These are phyloP conservation scores for Sclerotinia nivalis DNA, from an alignment of 2,329 filamentous ascomycete species.

Conservation along the genomic window DNA sequence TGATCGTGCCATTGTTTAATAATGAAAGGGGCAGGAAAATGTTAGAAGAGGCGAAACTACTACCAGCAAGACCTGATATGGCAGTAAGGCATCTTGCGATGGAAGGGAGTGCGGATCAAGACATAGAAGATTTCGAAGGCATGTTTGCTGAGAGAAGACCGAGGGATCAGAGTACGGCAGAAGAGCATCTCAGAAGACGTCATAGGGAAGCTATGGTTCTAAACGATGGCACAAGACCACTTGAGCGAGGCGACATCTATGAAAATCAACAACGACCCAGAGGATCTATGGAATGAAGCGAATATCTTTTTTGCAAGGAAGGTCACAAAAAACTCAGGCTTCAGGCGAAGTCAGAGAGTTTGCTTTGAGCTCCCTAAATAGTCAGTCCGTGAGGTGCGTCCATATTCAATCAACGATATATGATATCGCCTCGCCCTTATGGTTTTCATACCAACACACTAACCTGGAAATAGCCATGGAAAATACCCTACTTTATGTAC, in stretches of 20 bases:
- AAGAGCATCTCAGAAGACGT: conserved; percentile 71
- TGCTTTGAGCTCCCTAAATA: not conserved
- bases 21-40: conserved; percentile 33
- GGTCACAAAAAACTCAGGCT: not conserved
- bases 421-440: not conserved
- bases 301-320: not conserved
- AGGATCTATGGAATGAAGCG: not conserved
- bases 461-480: not conserved
- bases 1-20: conserved; percentile 45
- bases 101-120: conserved; percentile 53
- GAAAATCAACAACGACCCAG: conserved; percentile 46
- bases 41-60: conserved; percentile 36
- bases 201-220: conserved; percentile 88
- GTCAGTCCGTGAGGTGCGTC: not conserved
- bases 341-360: not conserved
- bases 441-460: not conserved
- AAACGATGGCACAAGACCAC: conserved; percentile 76
- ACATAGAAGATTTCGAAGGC: conserved; percentile 42
- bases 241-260: conserved; percentile 77
- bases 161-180: conserved; percentile 60
- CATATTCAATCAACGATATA: not conserved
- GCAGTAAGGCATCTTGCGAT: conserved; percentile 43
- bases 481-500: not conserved
- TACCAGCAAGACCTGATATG: conserved; percentile 27
- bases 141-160: conserved; percentile 42